Evolutionary conservation across 495 filamentous ascomycete genomes (phyloP).

Genomic region (Penicillium parvum): DNA sequence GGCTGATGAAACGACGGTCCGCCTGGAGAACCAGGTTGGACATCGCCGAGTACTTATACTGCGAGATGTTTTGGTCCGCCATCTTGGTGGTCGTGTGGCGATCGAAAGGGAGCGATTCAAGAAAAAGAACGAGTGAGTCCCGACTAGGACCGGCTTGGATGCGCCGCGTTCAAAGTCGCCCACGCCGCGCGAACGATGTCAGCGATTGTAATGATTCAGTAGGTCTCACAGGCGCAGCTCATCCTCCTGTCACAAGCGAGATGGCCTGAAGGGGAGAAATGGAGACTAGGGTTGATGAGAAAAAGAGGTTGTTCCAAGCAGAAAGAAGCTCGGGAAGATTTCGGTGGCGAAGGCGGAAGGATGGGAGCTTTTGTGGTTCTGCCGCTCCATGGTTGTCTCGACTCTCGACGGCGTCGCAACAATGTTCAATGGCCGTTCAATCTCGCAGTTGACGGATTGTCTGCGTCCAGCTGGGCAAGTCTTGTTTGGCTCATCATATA

Average conservation of each 20-base stretch:
- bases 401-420: constrained; percentile 12
- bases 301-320: constrained; percentile 11
- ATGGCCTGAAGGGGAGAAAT: constrained; percentile 26
- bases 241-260: constrained; percentile 37
- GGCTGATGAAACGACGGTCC: constrained; percentile 91
- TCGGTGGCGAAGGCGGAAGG: constrained; percentile 42
- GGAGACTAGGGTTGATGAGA: constrained; percentile 27
- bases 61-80: constrained; percentile 91
- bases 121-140: constrained; percentile 25
- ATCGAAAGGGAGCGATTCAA: constrained; percentile 14
- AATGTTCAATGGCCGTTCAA: constrained; percentile 21
- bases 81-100: constrained; percentile 46
- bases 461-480: not conserved
- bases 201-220: constrained; percentile 21
- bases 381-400: constrained; percentile 7
- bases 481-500: constrained; percentile 4
- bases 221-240: constrained; percentile 41
- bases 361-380: constrained; percentile 25
- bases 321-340: constrained; percentile 36
- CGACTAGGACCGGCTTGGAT: constrained; percentile 29
- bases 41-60: constrained; percentile 99
- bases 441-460: constrained; percentile 7
- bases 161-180: constrained; percentile 34
- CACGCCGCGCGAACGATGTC: constrained; percentile 17
- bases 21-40: constrained; percentile 99